Evolutionary conservation across 805 yeast genomes (phyloP).

Genomic region (Sugiyamaella lignohabitans): DNA sequence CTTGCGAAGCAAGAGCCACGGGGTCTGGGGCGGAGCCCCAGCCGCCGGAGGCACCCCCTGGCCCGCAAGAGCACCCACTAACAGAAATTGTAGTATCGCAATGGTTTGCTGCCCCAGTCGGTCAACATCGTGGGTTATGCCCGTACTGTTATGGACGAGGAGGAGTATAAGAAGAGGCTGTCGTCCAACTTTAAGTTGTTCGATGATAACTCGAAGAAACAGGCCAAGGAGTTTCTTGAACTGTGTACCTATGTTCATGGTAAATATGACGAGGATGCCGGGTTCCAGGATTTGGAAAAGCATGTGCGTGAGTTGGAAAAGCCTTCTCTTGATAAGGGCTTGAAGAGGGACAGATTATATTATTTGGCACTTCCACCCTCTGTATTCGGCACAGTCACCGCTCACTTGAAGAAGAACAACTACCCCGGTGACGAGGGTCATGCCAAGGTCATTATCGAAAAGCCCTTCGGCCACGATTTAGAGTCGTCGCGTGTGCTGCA

Average conservation of each 20-base stretch:
- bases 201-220: constrained; percentile 37
- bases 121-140: constrained; percentile 88
- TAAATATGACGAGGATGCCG: constrained; percentile 72
- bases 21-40: too few species aligned
- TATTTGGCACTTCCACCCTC: constrained; percentile 95
- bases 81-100: constrained; percentile 41
- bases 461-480: constrained; percentile 95
- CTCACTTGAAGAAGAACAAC: constrained; percentile 58
- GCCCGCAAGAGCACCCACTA: too few species aligned
- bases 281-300: constrained; percentile 53
- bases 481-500: constrained; percentile 73
- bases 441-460: constrained; percentile 84
- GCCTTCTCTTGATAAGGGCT: constrained; percentile 23
- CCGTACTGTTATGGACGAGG: constrained; percentile 63
- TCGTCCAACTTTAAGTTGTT: constrained; percentile 52
- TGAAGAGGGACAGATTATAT: constrained; percentile 66
- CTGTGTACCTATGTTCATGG: constrained; percentile 68
- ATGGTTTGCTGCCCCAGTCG: constrained; percentile 66
- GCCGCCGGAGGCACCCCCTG: too few species aligned
- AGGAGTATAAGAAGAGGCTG: constrained; percentile 64
- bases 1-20: too few species aligned
- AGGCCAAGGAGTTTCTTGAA: constrained; percentile 54
- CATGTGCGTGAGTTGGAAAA: constrained; percentile 57
- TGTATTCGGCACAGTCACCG: constrained; percentile 75
- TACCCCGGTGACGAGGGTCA: constrained; percentile 60